Percentiles rank a stretch among this genome's conserved stretches.
Evolutionary conservation across 1,284 basidiomycete species (phyloP).

Genomic region (Coriolopsis trogii): DNA sequence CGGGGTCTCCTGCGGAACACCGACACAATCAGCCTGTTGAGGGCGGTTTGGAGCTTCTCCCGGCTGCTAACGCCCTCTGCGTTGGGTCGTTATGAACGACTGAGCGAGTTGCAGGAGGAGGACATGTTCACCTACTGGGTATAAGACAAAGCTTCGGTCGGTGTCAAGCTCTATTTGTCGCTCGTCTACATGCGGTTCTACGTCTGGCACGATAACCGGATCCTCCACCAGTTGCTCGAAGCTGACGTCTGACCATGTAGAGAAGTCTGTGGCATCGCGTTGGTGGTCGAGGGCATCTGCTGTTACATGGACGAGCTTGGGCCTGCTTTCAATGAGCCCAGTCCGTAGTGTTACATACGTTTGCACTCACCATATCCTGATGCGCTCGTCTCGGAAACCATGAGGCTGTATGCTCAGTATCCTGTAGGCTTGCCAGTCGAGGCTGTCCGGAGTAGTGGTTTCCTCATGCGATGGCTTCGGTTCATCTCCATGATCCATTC

Average conservation of each 20-base stretch:
- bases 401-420: slow-evolving; percentile 55
- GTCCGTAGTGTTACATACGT: slow-evolving; percentile 14
- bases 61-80: slow-evolving; percentile 36
- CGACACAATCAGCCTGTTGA: slow-evolving; percentile 76
- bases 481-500: no score
- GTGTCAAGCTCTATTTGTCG: slow-evolving; percentile 86
- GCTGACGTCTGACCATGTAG: slow-evolving; percentile 2
- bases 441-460: background rate
- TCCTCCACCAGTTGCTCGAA: background rate
- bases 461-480: no score
- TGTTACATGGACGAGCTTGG: slow-evolving; percentile 46
- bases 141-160: slow-evolving; percentile 86
- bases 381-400: slow-evolving; percentile 63
- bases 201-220: background rate
- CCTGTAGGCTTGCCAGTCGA: slow-evolving; percentile 55
- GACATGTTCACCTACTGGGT: slow-evolving; percentile 73
- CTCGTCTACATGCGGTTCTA: slow-evolving; percentile 70
- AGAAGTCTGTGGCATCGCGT: slow-evolving; percentile 6
- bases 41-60: slow-evolving; percentile 61
- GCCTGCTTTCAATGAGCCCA: slow-evolving; percentile 40
- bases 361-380: slow-evolving; percentile 55
- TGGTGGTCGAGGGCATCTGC: background rate
- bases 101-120: slow-evolving; percentile 13
- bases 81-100: slow-evolving; percentile 4
- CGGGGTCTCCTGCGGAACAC: slow-evolving; percentile 75